Evolutionary conservation across 169 alveolate genomes (phyloP), one percentile per base, ranked within the genome.

Genomic region (Eimeria sp.): DNA sequence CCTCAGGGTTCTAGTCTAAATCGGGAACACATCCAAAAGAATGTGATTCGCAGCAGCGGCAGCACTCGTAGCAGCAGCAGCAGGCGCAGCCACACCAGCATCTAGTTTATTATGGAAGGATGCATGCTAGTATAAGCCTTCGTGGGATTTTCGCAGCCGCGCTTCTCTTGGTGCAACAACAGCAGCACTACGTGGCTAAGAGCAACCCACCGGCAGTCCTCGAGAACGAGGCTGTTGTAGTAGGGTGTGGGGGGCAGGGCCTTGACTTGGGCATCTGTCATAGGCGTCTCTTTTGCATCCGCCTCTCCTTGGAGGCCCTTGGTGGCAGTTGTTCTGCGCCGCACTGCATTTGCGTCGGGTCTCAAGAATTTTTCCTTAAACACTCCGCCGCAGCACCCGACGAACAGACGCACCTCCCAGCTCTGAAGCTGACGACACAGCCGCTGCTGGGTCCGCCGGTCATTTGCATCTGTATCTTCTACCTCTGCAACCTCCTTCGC

Each of bases 181-280:
- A 11, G 54, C 40, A 40, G 49, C 73, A 51, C 51, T 67, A 18
- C 63, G 1, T 78, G 49, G 45, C 10, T 27, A 45, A 27, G 9
- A 78, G 65, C 47, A 30, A 27, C 95, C 40, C 16, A 89, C 95
- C 87, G 87, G 75, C 73, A 61, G 49, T 94, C 96, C 61, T 94
- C 96, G 49, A 94, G 83, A 25, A 94, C 86, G 34, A 86, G 95
- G 47, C 83, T 91, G 90, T 94, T 94, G 91, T 94, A 94, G 83
- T 72, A 84, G 45, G 96, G 96, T 13, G 96, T 94, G 22, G 96
- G 96, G 61, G 95, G 96, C 72, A 94, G 89, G 18, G 51, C 70
- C 58, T 43, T 58, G 22, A 40, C 86, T 45, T n/a, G 73, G 1
- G 92, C 92, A 22, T 63, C 92, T 3, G 91, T 45, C 61, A 65